These are phyloP conservation scores for Penicillium sclerotiorum DNA, from an alignment of 2,329 filamentous ascomycete species.

Conservation along the genomic window DNA sequence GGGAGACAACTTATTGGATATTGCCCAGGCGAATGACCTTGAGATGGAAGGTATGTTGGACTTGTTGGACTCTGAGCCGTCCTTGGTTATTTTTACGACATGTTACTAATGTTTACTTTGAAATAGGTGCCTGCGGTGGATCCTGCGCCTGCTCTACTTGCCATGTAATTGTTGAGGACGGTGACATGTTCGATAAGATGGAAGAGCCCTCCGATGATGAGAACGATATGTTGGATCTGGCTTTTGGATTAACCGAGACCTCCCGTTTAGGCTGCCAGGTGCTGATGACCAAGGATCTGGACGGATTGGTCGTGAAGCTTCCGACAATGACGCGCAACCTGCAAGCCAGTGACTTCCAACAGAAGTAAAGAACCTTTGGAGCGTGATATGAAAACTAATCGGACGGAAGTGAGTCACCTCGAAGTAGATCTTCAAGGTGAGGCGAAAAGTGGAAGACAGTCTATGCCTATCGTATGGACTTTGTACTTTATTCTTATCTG, in stretches of 20 bases:
- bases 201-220: constrained; percentile 77
- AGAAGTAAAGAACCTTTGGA: constrained; percentile 44
- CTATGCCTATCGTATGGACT: constrained; percentile 17
- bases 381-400: constrained; percentile 9
- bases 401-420: constrained; percentile 2
- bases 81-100: neutral
- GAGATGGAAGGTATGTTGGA: constrained; percentile 81
- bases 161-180: constrained; percentile 80
- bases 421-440: constrained; percentile 8
- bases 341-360: constrained; percentile 86
- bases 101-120: constrained; percentile 3
- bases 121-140: constrained; percentile 79
- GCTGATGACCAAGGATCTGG: constrained; percentile 83
- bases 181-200: constrained; percentile 75
- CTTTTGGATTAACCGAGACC: constrained; percentile 87
- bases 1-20: constrained; percentile 92
- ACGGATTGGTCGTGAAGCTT: constrained; percentile 81
- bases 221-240: constrained; percentile 89
- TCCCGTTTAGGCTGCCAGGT: constrained; percentile 86
- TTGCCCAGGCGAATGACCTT: constrained; percentile 90
- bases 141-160: constrained; percentile 93
- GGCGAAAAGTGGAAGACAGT: constrained; percentile 6
- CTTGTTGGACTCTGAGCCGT: neutral
- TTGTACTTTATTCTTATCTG: constrained; percentile 38
- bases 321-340: constrained; percentile 94